Base-by-base conservation (phyloP, 495 filamentous ascomycete species). In the Bombardia bombarda region DNA sequence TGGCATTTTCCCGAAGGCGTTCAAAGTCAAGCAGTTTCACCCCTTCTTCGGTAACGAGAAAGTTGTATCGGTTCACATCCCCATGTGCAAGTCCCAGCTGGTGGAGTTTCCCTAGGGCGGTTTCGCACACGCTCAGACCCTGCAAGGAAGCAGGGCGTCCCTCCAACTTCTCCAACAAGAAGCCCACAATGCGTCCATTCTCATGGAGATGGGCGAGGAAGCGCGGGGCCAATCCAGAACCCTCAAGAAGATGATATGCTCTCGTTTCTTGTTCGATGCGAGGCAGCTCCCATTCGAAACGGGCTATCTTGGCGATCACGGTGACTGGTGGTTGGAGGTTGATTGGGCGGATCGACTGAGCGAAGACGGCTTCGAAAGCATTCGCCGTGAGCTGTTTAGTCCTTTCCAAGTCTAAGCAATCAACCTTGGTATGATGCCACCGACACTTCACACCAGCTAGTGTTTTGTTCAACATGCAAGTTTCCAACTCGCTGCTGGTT, bases 161-260 rank as follows among this genome's bases (percentile, higher is more conserved):
- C 25, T 59, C 45, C 1, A 63, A 8, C n/a, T 66, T 52, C 39
- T 65, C 65, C 14, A 66, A 26, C 3, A 68, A 34, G 18, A 68
- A 62, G 2, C 61, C 62, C 6, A 66, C 58, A 4, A 63, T 43
- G 10, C 62, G 55, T 10, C 59, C 50, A n/a, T 53, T 33, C 43
- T 66, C 61, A 18, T 49, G 37, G 22, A 66, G 46, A 45, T 66
- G 61, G n/a, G 50, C 62, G 13, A 68, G 43, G 49, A 65, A 60
- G 9, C 43, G 42, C 7, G 62, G 62, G 13, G 53, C 48, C 1
- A 62, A 14, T 12, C 30, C 43, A 12, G 38, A 42, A 22, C 44
- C 49, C 35, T 63, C 42, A 4, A 63, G 51, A 13, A 38, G 38
- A 17, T 51, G 50, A 46, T 63, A 67, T 14, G 49, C 49, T 17